A percentile compares a stretch with the other conserved stretches of the same genome.
These are phyloP conservation scores for Hippophae gyantsensis DNA, from an alignment of 306 rosid species.

Conservation along the genomic window DNA sequence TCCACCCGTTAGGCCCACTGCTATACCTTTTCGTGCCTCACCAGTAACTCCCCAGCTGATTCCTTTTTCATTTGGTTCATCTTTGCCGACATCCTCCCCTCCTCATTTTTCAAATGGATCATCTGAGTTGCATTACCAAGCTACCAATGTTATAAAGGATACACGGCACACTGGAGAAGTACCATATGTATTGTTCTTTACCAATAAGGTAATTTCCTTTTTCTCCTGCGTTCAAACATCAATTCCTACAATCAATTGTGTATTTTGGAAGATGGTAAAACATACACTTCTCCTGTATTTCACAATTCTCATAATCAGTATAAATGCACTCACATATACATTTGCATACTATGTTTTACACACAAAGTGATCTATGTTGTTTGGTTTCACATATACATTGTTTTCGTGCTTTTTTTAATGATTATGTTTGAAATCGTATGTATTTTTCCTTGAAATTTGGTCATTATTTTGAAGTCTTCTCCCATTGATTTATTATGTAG, in stretches of 20 bases:
- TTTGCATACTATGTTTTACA: too few species aligned
- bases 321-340: too few species aligned
- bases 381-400: not conserved
- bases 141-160: conserved; percentile 42
- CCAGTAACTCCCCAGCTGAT: conserved; percentile 87
- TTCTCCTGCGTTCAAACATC: conserved; percentile 8
- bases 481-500: conserved; percentile 31
- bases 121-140: conserved; percentile 43
- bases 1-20: conserved; percentile 86
- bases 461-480: conserved; percentile 9
- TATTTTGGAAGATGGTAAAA: not conserved
- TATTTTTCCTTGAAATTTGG: not conserved
- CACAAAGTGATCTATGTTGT: not conserved
- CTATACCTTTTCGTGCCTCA: conserved; percentile 80
- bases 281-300: too few species aligned
- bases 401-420: not conserved
- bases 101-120: conserved; percentile 51
- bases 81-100: conserved; percentile 59
- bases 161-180: conserved; percentile 39
- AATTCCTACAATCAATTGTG: not conserved
- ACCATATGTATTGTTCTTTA: conserved; percentile 74
- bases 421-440: conserved; percentile 4
- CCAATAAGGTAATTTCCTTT: conserved; percentile 58
- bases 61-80: conserved; percentile 53
- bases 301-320: too few species aligned